Conservation (phyloP, 2,329 filamentous ascomycete species). For the Aspergillus aculeatus region DNA sequence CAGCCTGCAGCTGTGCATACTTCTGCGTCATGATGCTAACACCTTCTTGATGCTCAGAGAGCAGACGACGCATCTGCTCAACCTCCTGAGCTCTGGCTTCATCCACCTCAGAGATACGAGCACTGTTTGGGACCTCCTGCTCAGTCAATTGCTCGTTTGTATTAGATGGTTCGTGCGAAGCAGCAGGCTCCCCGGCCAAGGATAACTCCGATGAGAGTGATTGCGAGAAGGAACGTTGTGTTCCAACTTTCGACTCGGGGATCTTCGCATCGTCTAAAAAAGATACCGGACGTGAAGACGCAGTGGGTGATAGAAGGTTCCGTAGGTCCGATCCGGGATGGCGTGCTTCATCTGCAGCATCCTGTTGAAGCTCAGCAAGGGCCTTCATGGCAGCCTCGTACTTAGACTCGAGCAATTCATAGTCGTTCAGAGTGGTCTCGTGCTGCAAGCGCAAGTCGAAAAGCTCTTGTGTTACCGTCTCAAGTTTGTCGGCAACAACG, state of each 20-base stretch:
- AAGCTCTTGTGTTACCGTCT: conserved; percentile 86
- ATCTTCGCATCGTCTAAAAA: conserved; percentile 79
- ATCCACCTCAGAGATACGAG: conserved; percentile 31
- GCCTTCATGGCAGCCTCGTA: conserved; percentile 86
- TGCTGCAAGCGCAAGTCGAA: conserved; percentile 88
- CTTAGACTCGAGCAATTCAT: conserved; percentile 76
- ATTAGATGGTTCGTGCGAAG: conserved; percentile 63
- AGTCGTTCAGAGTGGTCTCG: conserved; percentile 77
- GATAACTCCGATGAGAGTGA: conserved; percentile 94
- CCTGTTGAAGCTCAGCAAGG: conserved; percentile 75
- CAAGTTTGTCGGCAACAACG: conserved; percentile 88
- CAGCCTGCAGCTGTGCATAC: conserved; percentile 77
- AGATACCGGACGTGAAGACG: conserved; percentile 64
- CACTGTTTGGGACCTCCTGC: conserved; percentile 27
- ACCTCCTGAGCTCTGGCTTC: conserved; percentile 63
- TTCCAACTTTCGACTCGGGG: conserved; percentile 67
- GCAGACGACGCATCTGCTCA: conserved; percentile 66
- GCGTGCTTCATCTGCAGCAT: conserved; percentile 74
- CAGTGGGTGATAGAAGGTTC: conserved; percentile 42
- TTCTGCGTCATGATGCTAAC: conserved; percentile 71
- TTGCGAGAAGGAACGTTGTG: conserved; percentile 74
- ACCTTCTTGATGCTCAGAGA: conserved; percentile 73
- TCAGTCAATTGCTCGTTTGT: conserved; percentile 47
- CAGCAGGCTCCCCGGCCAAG: conserved; percentile 75
- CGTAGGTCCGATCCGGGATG: conserved; percentile 51